Evolutionary conservation across 306 rosid species (phyloP), one percentile per base, ranked within the genome.

Genomic region (Albizia julibrissin): DNA sequence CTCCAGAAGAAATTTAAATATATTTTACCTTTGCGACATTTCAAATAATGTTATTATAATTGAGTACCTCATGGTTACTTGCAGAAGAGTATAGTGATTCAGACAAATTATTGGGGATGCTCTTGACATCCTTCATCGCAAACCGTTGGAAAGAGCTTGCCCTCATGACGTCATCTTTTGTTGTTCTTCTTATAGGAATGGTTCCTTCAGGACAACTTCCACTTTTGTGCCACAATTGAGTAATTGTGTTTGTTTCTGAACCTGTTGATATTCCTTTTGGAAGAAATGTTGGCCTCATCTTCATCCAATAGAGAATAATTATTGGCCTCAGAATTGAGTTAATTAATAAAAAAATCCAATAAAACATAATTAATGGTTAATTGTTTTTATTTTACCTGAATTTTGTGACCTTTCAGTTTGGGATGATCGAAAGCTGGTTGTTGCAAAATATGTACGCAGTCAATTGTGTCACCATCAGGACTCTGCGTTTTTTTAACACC

Each of bases 401-500:
- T 79, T 79, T 83, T 89, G 84, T 85, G 87, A 61, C 47, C 69
- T 85, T 89, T 87, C 64, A 89, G 85, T 15, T 79, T 80, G 78
- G 90, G 90, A 47, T 89, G 90, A 80, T 85, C 87, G 83, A 89
- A 85, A 83, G 90, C 92, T 65, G 65, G 65, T 1, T 58, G 65
- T 3, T 58, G 24, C 9, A 10, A 58, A 58, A 58, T 58, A 21
- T 58, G 5, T 0, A 58, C 65, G 14, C 65, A 87, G 81, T 87
- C 92, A 18, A 89, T 89, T 18, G 85, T 81, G 83, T 89, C 92
- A 29, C 90, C 92, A 83, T 88, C 89, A 16, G 89, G 89, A 61
- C 92, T 89, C 90, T 89, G 90, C 70, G 76, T 72, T 56, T 73
- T 33, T 47, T 1, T 10, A 31, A 56, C 13, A 44, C 40, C 67